Conservation (phyloP, 495 filamentous ascomycete genomes). For the Penicillium simplicissimum region DNA sequence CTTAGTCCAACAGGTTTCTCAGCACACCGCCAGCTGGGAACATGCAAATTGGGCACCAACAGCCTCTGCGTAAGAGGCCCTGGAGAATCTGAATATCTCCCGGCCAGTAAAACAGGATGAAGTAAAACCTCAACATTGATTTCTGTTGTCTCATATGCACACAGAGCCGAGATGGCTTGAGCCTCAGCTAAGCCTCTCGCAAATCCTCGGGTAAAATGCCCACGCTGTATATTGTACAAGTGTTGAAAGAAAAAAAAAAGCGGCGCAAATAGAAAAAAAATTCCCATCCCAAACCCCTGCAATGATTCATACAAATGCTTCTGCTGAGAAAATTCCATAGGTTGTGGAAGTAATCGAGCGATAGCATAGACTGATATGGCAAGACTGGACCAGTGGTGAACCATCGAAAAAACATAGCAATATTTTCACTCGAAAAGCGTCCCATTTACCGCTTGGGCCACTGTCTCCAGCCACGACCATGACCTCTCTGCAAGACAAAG, state of each 20-base stretch:
- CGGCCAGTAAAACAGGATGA: not conserved
- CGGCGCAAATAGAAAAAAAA: constrained; percentile 23
- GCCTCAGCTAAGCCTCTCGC: constrained; percentile 1
- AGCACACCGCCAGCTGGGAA: not conserved
- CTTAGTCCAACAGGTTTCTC: not conserved
- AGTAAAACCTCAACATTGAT: not conserved
- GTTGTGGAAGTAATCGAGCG: constrained; percentile 25
- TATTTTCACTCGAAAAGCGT: constrained; percentile 7
- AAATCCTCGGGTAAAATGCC: constrained; percentile 13
- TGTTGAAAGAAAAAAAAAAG: constrained; percentile 13
- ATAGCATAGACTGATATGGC: constrained; percentile 32
- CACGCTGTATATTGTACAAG: constrained; percentile 27
- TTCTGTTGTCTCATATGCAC: constrained; percentile 3
- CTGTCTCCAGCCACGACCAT: constrained; percentile 86
- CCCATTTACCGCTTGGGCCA: constrained; percentile 65
- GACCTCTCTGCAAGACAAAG: constrained; percentile 62
- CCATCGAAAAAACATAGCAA: constrained; percentile 17
- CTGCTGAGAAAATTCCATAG: constrained; percentile 7
- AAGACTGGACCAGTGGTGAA: constrained; percentile 12
- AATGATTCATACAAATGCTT: constrained; percentile 33
- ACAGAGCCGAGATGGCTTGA: constrained; percentile 4
- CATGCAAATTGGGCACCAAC: not conserved
- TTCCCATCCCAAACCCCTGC: constrained; percentile 37
- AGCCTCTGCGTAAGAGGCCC: not conserved
- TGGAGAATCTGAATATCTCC: not conserved